Evolutionary conservation across 2,329 filamentous ascomycete species (phyloP), one percentile per base, ranked within the genome.

Genomic region (Pezicula carpinea): DNA sequence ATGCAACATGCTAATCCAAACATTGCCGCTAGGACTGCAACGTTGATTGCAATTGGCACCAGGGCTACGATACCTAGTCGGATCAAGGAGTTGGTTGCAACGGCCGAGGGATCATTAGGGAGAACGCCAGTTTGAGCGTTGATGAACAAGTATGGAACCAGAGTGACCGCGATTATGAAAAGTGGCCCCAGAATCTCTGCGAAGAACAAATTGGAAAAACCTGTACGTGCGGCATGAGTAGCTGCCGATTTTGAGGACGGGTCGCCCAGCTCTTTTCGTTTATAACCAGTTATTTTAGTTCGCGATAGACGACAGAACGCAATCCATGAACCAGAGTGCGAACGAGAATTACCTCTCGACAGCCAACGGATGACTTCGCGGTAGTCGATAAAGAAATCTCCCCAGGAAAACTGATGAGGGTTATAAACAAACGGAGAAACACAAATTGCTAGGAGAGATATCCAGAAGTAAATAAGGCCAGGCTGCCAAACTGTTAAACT

Each of bases 331-430:
- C 91, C 95, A n/a, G 87, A 85, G 66, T 99, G 95, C 11, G 91
- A 92, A 46, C 92, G 85, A 1, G 93, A 97, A 70, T 99, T 99
- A 59, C 93, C 93, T 61, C 93, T 88, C 47, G 93, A 99, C 44
- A 99, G 71, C 93, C 93, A 99, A 59, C 93, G 86, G 22, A 99
- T 80, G 70, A 93, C 99, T 64, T 99, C 93, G 53, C 93, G 87
- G 73, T 99, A 99, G 70, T 99, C 93, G 68, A 99, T 99, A 76
- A 99, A 99, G 77, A 99, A 99, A 65, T 99, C 93, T 66, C 89
- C 89, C 93, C 93, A 99, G 0, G 93, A 83, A 64, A 99, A 99
- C 67, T 99, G 93, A 65, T 99, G 93, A 21, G 93, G 93, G 70
- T 99, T 99, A 80, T 96, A 99, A 15, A 99, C 68, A 81, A 97